These are phyloP conservation scores for Cadophora sp. DNA, from an alignment of 2,329 filamentous ascomycete genomes.

Conservation along the genomic window DNA sequence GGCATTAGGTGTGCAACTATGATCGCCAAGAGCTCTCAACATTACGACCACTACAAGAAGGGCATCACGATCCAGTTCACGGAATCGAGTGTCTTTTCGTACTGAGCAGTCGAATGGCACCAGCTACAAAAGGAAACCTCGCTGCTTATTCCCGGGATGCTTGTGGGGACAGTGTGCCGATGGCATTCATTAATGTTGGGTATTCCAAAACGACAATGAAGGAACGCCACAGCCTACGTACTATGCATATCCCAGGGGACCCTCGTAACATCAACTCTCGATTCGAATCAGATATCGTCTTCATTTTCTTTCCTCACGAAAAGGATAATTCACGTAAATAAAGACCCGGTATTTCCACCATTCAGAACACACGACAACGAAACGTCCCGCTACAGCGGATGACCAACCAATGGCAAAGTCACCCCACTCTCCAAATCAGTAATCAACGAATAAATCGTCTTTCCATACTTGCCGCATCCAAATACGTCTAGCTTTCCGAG, in stretches of 20 bases:
- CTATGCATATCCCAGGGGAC: too few relatives aligned
- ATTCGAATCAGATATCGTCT: not conserved
- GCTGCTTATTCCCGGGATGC: too few relatives aligned
- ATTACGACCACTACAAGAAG: not conserved
- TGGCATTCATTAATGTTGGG: too few relatives aligned
- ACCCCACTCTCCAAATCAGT: not conserved
- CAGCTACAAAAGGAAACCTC: too few relatives aligned
- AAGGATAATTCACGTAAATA: not conserved
- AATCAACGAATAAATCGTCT: not conserved
- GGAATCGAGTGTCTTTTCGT: not conserved
- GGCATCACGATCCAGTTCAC: not conserved
- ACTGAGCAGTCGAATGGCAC: not conserved
- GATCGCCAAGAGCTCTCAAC: not conserved
- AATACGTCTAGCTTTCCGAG: constrained; percentile 23
- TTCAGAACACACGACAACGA: not conserved
- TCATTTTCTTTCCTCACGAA: not conserved
- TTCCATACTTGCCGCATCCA: not conserved
- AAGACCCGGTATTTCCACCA: not conserved
- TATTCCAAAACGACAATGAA: too few relatives aligned
- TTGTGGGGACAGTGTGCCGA: too few relatives aligned
- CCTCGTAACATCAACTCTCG: not conserved
- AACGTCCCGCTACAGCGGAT: not conserved
- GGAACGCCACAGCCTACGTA: too few relatives aligned
- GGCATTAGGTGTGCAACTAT: constrained; percentile 23
- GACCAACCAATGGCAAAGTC: not conserved